Evolutionary conservation across 78 protist species (phyloP), one percentile per base, ranked within the genome.

Genomic region (Dictyostelium purpureum): DNA sequence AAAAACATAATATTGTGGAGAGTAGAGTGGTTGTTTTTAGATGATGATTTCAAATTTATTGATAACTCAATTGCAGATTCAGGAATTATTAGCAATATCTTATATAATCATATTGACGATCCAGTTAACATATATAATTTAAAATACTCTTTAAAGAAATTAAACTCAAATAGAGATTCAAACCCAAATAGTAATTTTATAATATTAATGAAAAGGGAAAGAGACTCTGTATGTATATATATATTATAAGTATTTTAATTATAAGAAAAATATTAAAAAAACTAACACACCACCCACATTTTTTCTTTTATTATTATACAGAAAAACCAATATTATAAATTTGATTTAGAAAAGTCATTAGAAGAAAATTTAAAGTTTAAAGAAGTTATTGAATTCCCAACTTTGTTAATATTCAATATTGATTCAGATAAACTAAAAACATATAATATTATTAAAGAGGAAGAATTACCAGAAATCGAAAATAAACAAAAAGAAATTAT

Each of bases 141-240:
- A 43, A 71, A 71, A 71, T 21, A 71, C 12, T 18, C 11, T 11
- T 38, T 71, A 38, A 71, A 71, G 12, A 24, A 43, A 38, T 24
- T 14, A 24, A 71, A 38, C 19, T 26, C 51, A 38, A 71, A 43
- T 71, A 71, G 61, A 43, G 35, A 24, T 16, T 9, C 6, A 43
- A 26, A 43, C 24, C 19, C 57, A 43, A 71, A 71, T 43, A 57
- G 43, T 16, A 71, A 71, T 45, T 43, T 71, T 28, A 71, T 28
- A n/a, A 6, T 71, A 26, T 71, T 71, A 43, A 71, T 71, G 78
- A 71, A 71, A 43, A 71, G 78, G 43, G 78, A 71, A 71, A 71
- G 78, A 71, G 35, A 26, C 24, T 71, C 78, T 24, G 78, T 71
- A 43, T 24, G 78, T 70, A 43, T 45, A 14, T 14, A 40, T 40